Conservation (phyloP, 1,284 basidiomycete genomes). For the Uromyces viciae-fabae region DNA sequence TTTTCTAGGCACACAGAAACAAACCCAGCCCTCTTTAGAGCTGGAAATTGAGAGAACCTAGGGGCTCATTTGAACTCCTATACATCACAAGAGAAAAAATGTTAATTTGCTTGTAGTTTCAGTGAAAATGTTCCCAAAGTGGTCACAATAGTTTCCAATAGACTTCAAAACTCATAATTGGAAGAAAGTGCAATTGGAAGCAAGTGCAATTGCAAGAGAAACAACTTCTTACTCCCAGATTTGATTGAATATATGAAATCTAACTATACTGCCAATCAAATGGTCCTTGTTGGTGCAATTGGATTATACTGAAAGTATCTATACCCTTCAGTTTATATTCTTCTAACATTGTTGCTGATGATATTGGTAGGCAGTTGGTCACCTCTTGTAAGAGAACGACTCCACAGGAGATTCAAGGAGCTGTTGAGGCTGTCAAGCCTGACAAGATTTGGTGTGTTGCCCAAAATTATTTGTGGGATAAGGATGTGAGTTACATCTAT, state of each 20-base stretch:
- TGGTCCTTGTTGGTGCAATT: conserved; percentile 96
- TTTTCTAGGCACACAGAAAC: conserved; percentile 78
- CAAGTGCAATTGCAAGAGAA: background rate
- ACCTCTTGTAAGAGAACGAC: conserved; percentile 85
- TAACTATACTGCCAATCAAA: conserved; percentile 97
- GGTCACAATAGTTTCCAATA: conserved; percentile 97
- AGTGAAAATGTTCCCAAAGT: conserved; percentile 85
- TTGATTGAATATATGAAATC: conserved; percentile 88
- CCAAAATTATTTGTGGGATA: conserved; percentile 95
- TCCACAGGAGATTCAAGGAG: conserved; percentile 87
- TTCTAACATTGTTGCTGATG: conserved; percentile 92
- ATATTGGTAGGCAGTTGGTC: conserved; percentile 89
- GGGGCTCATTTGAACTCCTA: conserved; percentile 98
- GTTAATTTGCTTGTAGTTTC: conserved; percentile 99
- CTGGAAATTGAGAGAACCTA: conserved; percentile 98
- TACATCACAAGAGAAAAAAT: conserved; percentile 97
- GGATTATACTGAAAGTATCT: conserved; percentile 93
- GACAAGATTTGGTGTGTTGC: conserved; percentile 93
- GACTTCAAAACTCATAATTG: conserved; percentile 94
- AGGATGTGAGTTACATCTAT: conserved; percentile 65
- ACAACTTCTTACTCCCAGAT: conserved; percentile 64
- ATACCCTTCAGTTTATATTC: conserved; percentile 87
- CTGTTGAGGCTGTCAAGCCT: conserved; percentile 79
- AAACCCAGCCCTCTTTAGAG: conserved; percentile 86
- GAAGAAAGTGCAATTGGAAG: conserved; percentile 60